Percentiles rank a stretch among this genome's conserved stretches.
phyloP scores from a whole-genome alignment of 352 stramenopile species.

The Pythium sukuiense region DNA sequence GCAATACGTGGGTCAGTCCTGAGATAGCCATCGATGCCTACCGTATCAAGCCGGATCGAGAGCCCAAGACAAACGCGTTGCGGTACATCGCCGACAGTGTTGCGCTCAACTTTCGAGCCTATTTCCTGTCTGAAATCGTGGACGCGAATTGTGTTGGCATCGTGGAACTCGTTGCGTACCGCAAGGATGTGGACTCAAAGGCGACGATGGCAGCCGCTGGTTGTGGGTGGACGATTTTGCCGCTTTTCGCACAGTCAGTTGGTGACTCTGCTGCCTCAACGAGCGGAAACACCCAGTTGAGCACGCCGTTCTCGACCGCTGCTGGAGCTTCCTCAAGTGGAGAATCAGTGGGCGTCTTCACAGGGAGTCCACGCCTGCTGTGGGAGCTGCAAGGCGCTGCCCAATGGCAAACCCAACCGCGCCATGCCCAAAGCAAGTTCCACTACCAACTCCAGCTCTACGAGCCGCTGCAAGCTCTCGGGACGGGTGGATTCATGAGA shows the following conservation, averaged over 20 bases:
- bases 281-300: slow-evolving; percentile 10
- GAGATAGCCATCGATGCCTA: slow-evolving; percentile 55
- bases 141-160: slow-evolving; percentile 91
- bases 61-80: slow-evolving; percentile 44
- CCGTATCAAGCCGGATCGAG: slow-evolving; percentile 50
- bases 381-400: slow-evolving; percentile 56
- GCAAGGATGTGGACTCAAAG: slow-evolving; percentile 83
- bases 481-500: slow-evolving; percentile 54
- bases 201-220: slow-evolving; percentile 68
- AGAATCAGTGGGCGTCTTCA: slow-evolving; percentile 67
- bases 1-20: slow-evolving; percentile 88
- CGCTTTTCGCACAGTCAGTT: slow-evolving; percentile 69
- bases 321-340: slow-evolving; percentile 29
- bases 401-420: slow-evolving; percentile 56
- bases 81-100: slow-evolving; percentile 57
- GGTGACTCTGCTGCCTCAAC: slow-evolving; percentile 7
- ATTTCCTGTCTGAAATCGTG: slow-evolving; percentile 83
- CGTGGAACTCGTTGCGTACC: slow-evolving; percentile 91
- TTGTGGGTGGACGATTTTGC: slow-evolving; percentile 92
- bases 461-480: slow-evolving; percentile 51
- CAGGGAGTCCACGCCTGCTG: slow-evolving; percentile 64
- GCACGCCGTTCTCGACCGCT: slow-evolving; percentile 33
- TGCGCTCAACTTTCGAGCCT: slow-evolving; percentile 67
- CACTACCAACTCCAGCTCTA: slow-evolving; percentile 70
- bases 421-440: slow-evolving; percentile 59